These are phyloP conservation scores for Podaxis carcinomalis DNA, from an alignment of 768 basidiomycete species.

Conservation along the genomic window DNA sequence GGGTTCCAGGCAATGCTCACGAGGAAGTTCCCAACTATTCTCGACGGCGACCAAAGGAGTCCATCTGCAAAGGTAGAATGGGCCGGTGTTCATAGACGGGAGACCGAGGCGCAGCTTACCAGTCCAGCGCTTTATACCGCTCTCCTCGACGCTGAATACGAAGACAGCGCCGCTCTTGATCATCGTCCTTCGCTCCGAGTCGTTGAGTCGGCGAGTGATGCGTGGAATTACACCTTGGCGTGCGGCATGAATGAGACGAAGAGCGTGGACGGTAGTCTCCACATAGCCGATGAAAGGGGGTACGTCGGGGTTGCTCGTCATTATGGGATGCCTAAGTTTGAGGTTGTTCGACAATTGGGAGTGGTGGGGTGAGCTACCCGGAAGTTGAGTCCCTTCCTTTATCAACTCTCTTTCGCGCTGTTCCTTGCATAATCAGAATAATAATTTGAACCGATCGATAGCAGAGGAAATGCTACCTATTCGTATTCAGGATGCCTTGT, in stretches of 20 bases:
- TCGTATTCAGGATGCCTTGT: constrained; percentile 24
- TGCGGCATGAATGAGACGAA: constrained; percentile 80
- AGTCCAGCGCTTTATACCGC: constrained; percentile 87
- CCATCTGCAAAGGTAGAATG: constrained; percentile 34
- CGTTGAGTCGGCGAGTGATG: constrained; percentile 80
- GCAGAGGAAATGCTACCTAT: constrained; percentile 11
- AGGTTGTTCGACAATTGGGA: constrained; percentile 52
- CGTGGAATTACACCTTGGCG: constrained; percentile 75
- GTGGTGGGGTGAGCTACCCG: constrained; percentile 39
- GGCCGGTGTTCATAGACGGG: constrained; percentile 16
- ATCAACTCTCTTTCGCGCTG: constrained; percentile 33
- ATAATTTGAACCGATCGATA: constrained; percentile 27
- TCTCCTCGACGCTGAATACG: constrained; percentile 85
- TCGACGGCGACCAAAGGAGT: constrained; percentile 76
- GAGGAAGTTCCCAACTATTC: constrained; percentile 82
- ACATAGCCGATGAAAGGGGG: constrained; percentile 76
- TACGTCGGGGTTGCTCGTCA: constrained; percentile 51
- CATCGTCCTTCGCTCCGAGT: constrained; percentile 68
- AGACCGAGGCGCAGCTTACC: constrained; percentile 31
- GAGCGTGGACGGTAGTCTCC: constrained; percentile 76
- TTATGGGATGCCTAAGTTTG: constrained; percentile 42
- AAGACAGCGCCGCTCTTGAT: constrained; percentile 71
- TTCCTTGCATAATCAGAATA: constrained; percentile 35
- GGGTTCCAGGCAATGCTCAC: constrained; percentile 33
- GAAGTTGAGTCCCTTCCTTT: constrained; percentile 36